Conservation (phyloP, 495 filamentous ascomycete species). For the Penicillium malachiteum region DNA sequence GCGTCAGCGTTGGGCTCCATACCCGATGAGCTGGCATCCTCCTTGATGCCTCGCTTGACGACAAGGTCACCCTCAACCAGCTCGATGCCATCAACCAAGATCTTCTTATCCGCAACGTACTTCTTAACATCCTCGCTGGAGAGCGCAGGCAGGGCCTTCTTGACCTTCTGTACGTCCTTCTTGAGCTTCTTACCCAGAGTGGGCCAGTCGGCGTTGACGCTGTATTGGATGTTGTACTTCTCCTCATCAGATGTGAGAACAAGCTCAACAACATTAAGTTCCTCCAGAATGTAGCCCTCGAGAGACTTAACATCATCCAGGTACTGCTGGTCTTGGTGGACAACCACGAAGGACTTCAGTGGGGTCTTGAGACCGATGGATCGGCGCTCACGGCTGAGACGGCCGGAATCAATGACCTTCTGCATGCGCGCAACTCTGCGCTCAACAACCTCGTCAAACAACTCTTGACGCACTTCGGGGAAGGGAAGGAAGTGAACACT, state of each 20-base stretch:
- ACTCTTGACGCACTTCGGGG: constrained; percentile 81
- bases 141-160: constrained; percentile 80
- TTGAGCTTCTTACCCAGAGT: constrained; percentile 94
- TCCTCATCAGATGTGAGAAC: constrained; percentile 82
- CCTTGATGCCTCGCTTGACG: constrained; percentile 74
- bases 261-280: constrained; percentile 87
- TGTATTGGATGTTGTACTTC: constrained; percentile 89
- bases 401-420: constrained; percentile 85
- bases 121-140: constrained; percentile 74
- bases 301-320: constrained; percentile 84
- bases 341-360: constrained; percentile 84
- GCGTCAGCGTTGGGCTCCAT: constrained; percentile 83
- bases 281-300: constrained; percentile 80
- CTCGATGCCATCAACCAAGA: constrained; percentile 79
- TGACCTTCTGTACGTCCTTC: constrained; percentile 86
- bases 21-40: constrained; percentile 62
- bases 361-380: constrained; percentile 86
- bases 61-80: constrained; percentile 79
- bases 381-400: constrained; percentile 81
- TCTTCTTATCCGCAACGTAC: constrained; percentile 67
- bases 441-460: constrained; percentile 86
- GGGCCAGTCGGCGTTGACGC: constrained; percentile 85
- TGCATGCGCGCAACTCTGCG: constrained; percentile 89
- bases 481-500: constrained; percentile 92
- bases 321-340: constrained; percentile 79